Conservation (phyloP, 2,329 filamentous ascomycete species). For the Monosporascus sp. region DNA sequence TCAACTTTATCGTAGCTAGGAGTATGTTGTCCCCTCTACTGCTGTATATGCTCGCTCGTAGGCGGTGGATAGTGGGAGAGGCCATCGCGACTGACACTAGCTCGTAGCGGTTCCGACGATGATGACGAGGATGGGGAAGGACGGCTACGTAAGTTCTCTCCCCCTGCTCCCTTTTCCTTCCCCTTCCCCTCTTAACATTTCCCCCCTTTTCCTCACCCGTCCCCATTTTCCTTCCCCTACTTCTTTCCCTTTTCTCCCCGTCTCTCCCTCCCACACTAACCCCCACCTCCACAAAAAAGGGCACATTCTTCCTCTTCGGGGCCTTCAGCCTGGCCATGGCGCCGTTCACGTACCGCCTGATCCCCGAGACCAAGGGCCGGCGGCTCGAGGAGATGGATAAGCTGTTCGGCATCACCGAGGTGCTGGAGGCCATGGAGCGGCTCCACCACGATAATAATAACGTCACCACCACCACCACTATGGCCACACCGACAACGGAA, state of each 20-base stretch:
- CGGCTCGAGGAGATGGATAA: constrained; percentile 62
- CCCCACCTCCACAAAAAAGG: constrained; percentile 24
- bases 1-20: constrained; percentile 68
- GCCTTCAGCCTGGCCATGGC: constrained; percentile 62
- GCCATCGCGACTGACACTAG: not conserved
- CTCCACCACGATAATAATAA: not conserved
- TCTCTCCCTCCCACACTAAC: not conserved
- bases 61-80: no score
- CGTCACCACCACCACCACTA: not conserved
- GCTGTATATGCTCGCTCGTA: no score
- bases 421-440: constrained; percentile 13
- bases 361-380: constrained; percentile 65
- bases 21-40: not conserved
- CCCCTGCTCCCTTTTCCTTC: not conserved
- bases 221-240: not conserved
- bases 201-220: constrained; percentile 2
- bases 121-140: constrained; percentile 48
- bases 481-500: not conserved
- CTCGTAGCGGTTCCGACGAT: constrained; percentile 56
- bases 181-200: not conserved
- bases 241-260: not conserved
- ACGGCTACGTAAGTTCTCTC: constrained; percentile 33
- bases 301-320: constrained; percentile 66
- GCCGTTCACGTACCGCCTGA: constrained; percentile 61
- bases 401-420: constrained; percentile 56